Percentiles rank a stretch among this genome's conserved stretches.
Conservation (phyloP, 495 filamentous ascomycete genomes). For the Daldinia loculata region DNA sequence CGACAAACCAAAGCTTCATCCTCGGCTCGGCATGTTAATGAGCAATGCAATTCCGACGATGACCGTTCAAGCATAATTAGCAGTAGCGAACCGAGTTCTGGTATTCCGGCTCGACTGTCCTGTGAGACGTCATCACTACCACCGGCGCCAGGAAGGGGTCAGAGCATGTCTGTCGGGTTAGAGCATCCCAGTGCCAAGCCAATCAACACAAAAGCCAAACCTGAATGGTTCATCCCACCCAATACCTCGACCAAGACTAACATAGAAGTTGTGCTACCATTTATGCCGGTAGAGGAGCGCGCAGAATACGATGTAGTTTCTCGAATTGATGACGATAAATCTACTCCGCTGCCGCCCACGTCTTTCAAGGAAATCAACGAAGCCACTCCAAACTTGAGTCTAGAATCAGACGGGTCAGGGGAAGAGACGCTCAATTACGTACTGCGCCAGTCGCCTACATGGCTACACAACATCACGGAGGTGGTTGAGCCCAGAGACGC, state of each 20-base stretch:
- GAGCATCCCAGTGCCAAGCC: slow-evolving; percentile 12
- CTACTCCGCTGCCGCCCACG: slow-evolving; percentile 12
- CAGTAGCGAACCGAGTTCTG: slow-evolving; percentile 22
- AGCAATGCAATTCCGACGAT: background rate
- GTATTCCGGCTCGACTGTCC: slow-evolving; percentile 11
- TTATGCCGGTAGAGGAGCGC: slow-evolving; percentile 8
- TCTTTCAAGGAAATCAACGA: slow-evolving; percentile 36
- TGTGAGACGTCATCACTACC: background rate
- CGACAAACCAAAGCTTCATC: background rate
- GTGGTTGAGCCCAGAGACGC: background rate
- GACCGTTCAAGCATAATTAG: background rate
- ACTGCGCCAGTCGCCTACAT: slow-evolving; percentile 19
- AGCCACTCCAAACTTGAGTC: background rate
- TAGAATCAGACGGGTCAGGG: slow-evolving; percentile 11
- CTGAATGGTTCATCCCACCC: background rate
- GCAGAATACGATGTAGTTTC: slow-evolving; percentile 13
- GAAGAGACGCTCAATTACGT: slow-evolving; percentile 27
- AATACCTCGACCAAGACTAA: background rate
- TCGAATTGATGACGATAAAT: background rate
- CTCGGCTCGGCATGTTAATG: background rate
- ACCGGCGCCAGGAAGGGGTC: background rate
- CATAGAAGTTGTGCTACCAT: slow-evolving; percentile 24
- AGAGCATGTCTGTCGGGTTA: background rate
- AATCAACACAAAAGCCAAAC: background rate
- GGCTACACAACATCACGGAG: slow-evolving; percentile 19